phyloP scores from a whole-genome alignment of 441 rosid species.

The Erodium chrysanthum region DNA sequence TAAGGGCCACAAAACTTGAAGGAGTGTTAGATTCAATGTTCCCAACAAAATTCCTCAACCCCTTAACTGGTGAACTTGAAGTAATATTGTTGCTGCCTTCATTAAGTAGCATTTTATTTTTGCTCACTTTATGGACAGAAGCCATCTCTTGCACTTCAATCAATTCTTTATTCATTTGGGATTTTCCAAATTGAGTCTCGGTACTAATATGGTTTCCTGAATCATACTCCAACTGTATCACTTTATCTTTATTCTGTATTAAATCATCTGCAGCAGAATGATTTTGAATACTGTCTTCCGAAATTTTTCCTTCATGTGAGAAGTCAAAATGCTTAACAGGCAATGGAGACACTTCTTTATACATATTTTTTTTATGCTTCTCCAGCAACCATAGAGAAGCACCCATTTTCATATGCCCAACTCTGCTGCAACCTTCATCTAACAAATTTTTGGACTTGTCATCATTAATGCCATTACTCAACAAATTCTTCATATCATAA shows the following conservation, averaged over 20 bases:
- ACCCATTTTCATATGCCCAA: conserved; percentile 24
- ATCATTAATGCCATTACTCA: conserved; percentile 23
- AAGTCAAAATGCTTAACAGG: conserved; percentile 85
- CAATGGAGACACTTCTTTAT: conserved; percentile 43
- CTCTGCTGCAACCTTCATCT: conserved; percentile 36
- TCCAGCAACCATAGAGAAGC: conserved; percentile 31
- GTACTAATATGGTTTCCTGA: conserved; percentile 25
- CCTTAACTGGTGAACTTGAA: conserved; percentile 27
- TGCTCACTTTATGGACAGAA: conserved; percentile 21
- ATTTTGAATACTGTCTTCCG: conserved; percentile 25
- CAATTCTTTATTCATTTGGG: conserved; percentile 27
- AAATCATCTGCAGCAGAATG: conserved; percentile 22
- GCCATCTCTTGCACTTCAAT: conserved; percentile 21
- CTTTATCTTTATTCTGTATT: conserved; percentile 19
- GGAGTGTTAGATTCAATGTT: conserved; percentile 55
- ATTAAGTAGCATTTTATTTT: conserved; percentile 23
- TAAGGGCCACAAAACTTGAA: conserved; percentile 41
- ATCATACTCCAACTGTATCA: conserved; percentile 32
- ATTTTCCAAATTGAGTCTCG: conserved; percentile 16
- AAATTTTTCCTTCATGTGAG: conserved; percentile 48
- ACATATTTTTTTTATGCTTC: conserved; percentile 31
- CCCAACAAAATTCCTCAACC: conserved; percentile 29
- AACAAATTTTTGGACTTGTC: conserved; percentile 31
- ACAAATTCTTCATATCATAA: conserved; percentile 19
- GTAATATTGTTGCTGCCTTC: conserved; percentile 25